Conservation (phyloP, 495 filamentous ascomycete genomes). For the Evansstolkia leycettana region DNA sequence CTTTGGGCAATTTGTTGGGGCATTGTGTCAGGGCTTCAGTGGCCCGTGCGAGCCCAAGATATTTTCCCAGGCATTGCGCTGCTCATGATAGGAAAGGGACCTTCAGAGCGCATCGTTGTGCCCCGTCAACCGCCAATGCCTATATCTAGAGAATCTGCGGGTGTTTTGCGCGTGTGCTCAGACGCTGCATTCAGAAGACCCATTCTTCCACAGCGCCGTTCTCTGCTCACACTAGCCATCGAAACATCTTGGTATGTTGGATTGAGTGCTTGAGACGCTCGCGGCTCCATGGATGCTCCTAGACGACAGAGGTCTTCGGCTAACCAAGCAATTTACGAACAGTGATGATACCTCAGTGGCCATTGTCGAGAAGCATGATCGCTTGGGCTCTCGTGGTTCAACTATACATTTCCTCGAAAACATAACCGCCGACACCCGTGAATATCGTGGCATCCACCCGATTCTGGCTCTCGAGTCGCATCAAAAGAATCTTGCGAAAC, state of each 20-base stretch:
- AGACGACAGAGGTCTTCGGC: too few species aligned
- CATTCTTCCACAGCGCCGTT: conserved; percentile 14
- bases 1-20: background rate
- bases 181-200: conserved; percentile 3
- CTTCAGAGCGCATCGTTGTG: background rate
- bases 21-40: background rate
- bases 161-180: conserved; percentile 12
- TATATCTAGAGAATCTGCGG: conserved; percentile 8
- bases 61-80: too few species aligned
- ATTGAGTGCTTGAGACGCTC: too few species aligned
- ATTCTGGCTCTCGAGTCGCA: conserved; percentile 61
- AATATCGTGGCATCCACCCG: conserved; percentile 68
- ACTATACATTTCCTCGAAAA: conserved; percentile 70
- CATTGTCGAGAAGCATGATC: conserved; percentile 48
- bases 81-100: background rate
- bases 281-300: too few species aligned
- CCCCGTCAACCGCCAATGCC: conserved; percentile 16
- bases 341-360: conserved; percentile 93
- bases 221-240: conserved; percentile 69
- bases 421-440: conserved; percentile 61
- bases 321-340: too few species aligned
- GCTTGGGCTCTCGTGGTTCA: conserved; percentile 17
- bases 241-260: conserved; percentile 83
- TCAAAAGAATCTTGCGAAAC: conserved; percentile 47
- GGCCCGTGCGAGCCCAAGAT: background rate